A percentile compares a stretch with the other conserved stretches of the same genome.
Conservation (phyloP, 2,329 filamentous ascomycete genomes). For the Botrytis squamosa region DNA sequence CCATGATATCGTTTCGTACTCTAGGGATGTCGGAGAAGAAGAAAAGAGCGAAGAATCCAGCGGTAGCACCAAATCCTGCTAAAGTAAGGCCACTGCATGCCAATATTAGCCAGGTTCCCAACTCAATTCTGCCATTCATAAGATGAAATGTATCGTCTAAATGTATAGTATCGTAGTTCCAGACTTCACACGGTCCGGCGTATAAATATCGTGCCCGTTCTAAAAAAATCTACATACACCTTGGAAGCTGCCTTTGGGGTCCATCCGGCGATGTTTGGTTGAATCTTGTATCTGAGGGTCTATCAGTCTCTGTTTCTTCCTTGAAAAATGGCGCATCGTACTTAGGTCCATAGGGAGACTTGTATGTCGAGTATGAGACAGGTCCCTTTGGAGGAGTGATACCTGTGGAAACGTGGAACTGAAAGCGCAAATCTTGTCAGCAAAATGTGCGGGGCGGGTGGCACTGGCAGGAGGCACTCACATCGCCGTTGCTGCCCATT, state of each 20-base stretch:
- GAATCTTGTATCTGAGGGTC: conserved; percentile 54
- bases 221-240: conserved; percentile 46
- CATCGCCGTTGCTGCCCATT: conserved; percentile 19
- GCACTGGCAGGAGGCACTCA: background rate
- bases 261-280: conserved; percentile 55
- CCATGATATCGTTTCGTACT: conserved; percentile 58
- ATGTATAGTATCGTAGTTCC: background rate
- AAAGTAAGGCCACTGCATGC: conserved; percentile 50
- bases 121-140: background rate
- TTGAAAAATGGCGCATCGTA: conserved; percentile 42
- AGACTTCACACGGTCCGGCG: background rate
- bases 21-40: conserved; percentile 63
- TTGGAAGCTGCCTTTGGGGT: conserved; percentile 48
- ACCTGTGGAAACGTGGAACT: conserved; percentile 31
- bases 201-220: background rate
- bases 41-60: conserved; percentile 54
- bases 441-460: background rate
- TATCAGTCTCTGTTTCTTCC: conserved; percentile 24
- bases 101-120: conserved; percentile 16
- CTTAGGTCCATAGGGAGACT: conserved; percentile 66
- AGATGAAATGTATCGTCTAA: background rate
- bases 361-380: conserved; percentile 45
- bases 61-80: conserved; percentile 57
- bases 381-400: conserved; percentile 23
- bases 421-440: conserved; percentile 8